Percentiles rank a stretch among this genome's conserved stretches.
phyloP scores from a whole-genome alignment of 2,329 filamentous ascomycete genomes.

The Cladosporium sp. region DNA sequence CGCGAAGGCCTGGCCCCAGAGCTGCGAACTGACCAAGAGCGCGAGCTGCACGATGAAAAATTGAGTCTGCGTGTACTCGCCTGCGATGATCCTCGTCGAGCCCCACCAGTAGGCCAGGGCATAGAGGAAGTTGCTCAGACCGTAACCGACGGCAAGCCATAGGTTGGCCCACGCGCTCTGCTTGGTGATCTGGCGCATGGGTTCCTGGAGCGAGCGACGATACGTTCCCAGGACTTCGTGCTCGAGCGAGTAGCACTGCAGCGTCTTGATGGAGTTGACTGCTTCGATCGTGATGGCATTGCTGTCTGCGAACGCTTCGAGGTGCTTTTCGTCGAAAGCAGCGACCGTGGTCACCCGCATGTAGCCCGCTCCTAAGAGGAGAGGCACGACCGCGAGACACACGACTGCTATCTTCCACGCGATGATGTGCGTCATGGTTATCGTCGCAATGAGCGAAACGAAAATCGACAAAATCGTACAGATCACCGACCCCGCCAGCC shows the following conservation, averaged over 20 bases:
- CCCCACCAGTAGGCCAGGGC: slow-evolving; percentile 79
- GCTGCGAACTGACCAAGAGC: slow-evolving; percentile 70
- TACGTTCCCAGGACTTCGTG: slow-evolving; percentile 50
- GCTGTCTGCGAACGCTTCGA: slow-evolving; percentile 52
- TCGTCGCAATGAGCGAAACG: slow-evolving; percentile 67
- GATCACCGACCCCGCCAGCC: slow-evolving; percentile 69
- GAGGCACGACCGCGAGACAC: slow-evolving; percentile 66
- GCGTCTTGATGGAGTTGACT: slow-evolving; percentile 53
- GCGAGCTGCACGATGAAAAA: slow-evolving; percentile 74
- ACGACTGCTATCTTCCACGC: slow-evolving; percentile 77
- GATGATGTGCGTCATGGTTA: slow-evolving; percentile 68
- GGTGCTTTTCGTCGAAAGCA: slow-evolving; percentile 57
- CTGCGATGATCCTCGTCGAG: slow-evolving; percentile 66
- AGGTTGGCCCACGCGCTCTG: slow-evolving; percentile 50
- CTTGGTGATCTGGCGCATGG: slow-evolving; percentile 15
- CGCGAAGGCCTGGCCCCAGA: slow-evolving; percentile 73
- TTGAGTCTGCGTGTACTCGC: slow-evolving; percentile 64
- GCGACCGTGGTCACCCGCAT: slow-evolving; percentile 66
- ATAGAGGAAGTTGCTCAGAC: slow-evolving; percentile 66
- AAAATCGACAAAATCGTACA: slow-evolving; percentile 68
- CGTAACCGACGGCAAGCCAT: slow-evolving; percentile 62
- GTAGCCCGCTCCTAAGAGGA: slow-evolving; percentile 67
- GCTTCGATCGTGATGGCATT: slow-evolving; percentile 55
- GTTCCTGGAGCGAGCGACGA: slow-evolving; percentile 40
- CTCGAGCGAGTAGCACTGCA: slow-evolving; percentile 54